phyloP scores from a whole-genome alignment of 805 yeast genomes.

The Wickerhamomyces sydowiorum region DNA sequence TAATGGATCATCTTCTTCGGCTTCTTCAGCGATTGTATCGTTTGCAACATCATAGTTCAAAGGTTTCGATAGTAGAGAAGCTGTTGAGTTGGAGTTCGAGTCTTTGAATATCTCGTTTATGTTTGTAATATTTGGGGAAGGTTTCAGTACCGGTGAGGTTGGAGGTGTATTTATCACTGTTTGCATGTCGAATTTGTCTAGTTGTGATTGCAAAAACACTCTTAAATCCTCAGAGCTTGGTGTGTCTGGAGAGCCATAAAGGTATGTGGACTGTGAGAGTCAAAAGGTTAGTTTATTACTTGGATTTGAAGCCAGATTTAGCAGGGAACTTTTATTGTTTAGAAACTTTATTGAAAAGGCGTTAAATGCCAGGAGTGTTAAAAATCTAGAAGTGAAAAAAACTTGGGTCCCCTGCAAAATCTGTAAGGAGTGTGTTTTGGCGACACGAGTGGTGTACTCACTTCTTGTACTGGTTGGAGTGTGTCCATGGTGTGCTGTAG shows the following conservation, averaged over 20 bases:
- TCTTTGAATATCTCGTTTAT: slow-evolving; percentile 15
- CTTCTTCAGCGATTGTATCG: slow-evolving; percentile 17
- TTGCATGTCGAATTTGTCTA: slow-evolving; percentile 8
- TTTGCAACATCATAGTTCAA: slow-evolving; percentile 10
- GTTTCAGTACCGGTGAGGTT: slow-evolving; percentile 10
- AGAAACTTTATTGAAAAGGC: no score
- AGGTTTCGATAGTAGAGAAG: slow-evolving; percentile 5
- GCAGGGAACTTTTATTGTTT: no score
- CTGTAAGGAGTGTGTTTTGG: background rate
- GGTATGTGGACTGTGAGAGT: background rate
- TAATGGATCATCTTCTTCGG: slow-evolving; percentile 4
- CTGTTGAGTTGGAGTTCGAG: slow-evolving; percentile 4
- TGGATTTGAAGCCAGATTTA: background rate
- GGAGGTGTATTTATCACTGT: slow-evolving; percentile 3
- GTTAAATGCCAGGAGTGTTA: no score
- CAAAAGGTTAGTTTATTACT: background rate
- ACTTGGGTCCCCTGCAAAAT: background rate
- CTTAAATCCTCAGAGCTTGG: slow-evolving; percentile 1
- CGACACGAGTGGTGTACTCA: background rate
- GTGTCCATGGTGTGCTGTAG: background rate
- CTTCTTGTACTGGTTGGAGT: background rate
- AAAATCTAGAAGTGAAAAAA: no score
- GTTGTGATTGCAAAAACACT: slow-evolving; percentile 5
- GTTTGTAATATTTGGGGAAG: slow-evolving; percentile 17
- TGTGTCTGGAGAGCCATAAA: background rate